These are phyloP conservation scores for Jamesozyma hellenica DNA, from an alignment of 805 yeast genomes.

Conservation along the genomic window DNA sequence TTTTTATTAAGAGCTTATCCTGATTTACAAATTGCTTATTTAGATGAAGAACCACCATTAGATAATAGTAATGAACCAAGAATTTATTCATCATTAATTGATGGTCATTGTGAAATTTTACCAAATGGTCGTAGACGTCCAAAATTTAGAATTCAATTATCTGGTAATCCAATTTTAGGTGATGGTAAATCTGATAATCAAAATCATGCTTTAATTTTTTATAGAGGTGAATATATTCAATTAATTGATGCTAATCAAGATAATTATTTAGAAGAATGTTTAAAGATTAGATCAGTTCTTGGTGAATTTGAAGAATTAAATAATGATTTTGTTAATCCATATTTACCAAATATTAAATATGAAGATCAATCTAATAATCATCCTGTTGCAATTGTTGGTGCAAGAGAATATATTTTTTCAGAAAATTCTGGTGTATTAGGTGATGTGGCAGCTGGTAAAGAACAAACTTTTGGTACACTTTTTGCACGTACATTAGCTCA, in stretches of 20 bases:
- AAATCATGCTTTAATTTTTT: constrained; percentile 74
- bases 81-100: constrained; percentile 67
- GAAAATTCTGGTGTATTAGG: constrained; percentile 89
- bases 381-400: constrained; percentile 91
- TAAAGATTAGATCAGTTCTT: constrained; percentile 76
- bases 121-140: constrained; percentile 68
- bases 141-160: constrained; percentile 62
- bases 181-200: constrained; percentile 96
- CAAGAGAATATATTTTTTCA: constrained; percentile 88
- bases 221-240: constrained; percentile 90
- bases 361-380: constrained; percentile 47
- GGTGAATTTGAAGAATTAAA: constrained; percentile 83
- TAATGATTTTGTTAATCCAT: constrained; percentile 41
- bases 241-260: constrained; percentile 95
- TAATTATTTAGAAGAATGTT: constrained; percentile 86
- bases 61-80: constrained; percentile 59
- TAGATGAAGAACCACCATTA: constrained; percentile 83
- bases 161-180: constrained; percentile 79
- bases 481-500: constrained; percentile 89
- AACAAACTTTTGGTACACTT: constrained; percentile 91
- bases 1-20: constrained; percentile 76
- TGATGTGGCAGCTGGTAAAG: constrained; percentile 95
- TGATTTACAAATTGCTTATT: constrained; percentile 78
- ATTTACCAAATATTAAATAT: constrained; percentile 46
- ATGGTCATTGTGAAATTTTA: constrained; percentile 65